Conservation (phyloP, 116 monocot species). For the Trichopus zeylanicus region DNA sequence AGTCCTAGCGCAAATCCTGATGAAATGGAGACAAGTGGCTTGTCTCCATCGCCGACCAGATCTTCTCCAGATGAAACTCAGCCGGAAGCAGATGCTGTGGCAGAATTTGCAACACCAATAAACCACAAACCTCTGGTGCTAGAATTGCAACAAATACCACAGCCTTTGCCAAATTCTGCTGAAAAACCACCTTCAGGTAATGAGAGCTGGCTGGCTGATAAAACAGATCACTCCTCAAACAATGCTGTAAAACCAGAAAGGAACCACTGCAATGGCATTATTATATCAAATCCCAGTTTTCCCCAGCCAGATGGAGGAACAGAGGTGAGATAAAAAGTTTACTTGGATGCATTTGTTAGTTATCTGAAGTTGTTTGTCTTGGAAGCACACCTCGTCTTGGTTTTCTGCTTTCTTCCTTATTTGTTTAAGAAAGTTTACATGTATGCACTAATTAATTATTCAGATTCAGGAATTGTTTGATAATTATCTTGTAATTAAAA, state of each 20-base stretch:
- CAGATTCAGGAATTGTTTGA: neutral
- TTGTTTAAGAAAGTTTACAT: neutral
- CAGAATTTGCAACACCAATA: constrained; percentile 20
- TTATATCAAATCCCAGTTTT: neutral
- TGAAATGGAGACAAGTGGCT: constrained; percentile 23
- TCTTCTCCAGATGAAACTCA: constrained; percentile 23
- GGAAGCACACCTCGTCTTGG: neutral
- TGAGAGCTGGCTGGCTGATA: constrained; percentile 23
- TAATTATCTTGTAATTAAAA: neutral
- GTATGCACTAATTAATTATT: neutral
- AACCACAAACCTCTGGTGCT: constrained; percentile 13
- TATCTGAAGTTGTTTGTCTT: neutral
- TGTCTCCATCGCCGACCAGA: constrained; percentile 21
- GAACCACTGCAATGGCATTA: constrained; percentile 5
- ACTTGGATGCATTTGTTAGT: neutral
- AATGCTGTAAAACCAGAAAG: constrained; percentile 11
- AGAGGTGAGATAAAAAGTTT: neutral
- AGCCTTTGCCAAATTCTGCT: constrained; percentile 7
- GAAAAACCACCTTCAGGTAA: constrained; percentile 11
- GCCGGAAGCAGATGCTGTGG: constrained; percentile 10
- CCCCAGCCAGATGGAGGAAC: constrained; percentile 1
- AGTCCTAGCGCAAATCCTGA: constrained; percentile 14
- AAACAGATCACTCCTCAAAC: constrained; percentile 7
- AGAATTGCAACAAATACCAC: constrained; percentile 13
- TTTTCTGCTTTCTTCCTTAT: neutral